Percentiles rank a stretch among this genome's conserved stretches.
These are phyloP conservation scores for Holtermanniella nyarrowii DNA, from an alignment of 768 basidiomycete genomes.

Conservation along the genomic window DNA sequence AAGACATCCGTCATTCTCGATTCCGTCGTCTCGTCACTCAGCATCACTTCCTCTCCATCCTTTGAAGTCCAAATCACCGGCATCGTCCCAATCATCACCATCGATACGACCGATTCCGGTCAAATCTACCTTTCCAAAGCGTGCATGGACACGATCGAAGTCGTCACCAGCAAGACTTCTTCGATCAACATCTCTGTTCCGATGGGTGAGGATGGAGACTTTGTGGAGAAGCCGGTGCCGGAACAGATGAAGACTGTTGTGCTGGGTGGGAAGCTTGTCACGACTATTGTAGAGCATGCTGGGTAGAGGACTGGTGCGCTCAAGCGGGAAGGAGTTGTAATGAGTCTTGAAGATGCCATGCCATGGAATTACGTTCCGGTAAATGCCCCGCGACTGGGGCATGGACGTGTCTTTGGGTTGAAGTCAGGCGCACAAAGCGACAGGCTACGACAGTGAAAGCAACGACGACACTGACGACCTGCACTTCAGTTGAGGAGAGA, in stretches of 20 bases:
- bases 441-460: too few relatives aligned
- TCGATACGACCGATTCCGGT: conserved; percentile 91
- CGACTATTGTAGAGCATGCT: conserved; percentile 75
- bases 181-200: conserved; percentile 83
- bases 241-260: conserved; percentile 90
- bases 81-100: conserved; percentile 75
- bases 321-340: too few relatives aligned
- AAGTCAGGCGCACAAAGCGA: neutral
- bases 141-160: conserved; percentile 61
- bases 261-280: conserved; percentile 70
- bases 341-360: neutral
- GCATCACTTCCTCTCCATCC: conserved; percentile 81
- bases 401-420: neutral
- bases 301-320: conserved; percentile 27
- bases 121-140: conserved; percentile 84
- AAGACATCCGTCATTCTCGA: conserved; percentile 83
- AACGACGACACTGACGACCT: too few relatives aligned
- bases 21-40: conserved; percentile 82
- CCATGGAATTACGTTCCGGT: neutral
- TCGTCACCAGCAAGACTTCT: conserved; percentile 89
- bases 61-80: conserved; percentile 89
- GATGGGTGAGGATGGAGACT: conserved; percentile 84
- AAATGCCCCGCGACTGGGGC: too few relatives aligned
- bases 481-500: too few relatives aligned
- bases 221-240: conserved; percentile 77